These are phyloP conservation scores for Eutypa lata DNA, from an alignment of 2,329 filamentous ascomycete genomes.

Conservation along the genomic window DNA sequence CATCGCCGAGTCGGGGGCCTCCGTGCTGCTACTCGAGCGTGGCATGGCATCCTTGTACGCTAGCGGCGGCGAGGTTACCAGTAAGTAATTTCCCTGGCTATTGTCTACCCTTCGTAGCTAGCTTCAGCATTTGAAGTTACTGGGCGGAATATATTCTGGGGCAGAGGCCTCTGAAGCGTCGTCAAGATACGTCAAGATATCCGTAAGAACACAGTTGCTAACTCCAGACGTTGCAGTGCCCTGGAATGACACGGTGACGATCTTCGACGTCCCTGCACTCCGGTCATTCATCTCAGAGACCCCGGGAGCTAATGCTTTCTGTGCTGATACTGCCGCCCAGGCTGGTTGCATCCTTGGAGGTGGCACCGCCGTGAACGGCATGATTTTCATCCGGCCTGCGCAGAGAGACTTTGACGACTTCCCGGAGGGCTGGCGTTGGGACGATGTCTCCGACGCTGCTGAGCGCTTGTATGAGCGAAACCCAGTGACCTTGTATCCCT, in stretches of 20 bases:
- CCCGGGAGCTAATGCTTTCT: constrained; percentile 25
- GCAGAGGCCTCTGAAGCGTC: too few relatives aligned
- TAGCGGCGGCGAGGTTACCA: constrained; percentile 25
- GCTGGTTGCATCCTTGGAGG: constrained; percentile 37
- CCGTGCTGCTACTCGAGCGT: constrained; percentile 36
- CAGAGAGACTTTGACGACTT: constrained; percentile 29
- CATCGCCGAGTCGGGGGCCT: constrained; percentile 33
- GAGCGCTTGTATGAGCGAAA: constrained; percentile 24
- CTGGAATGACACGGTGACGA: constrained; percentile 31
- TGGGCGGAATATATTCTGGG: too few relatives aligned
- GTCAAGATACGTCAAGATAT: too few relatives aligned
- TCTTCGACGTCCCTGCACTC: constrained; percentile 28
- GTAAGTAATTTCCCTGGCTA: too few relatives aligned
- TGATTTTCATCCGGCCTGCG: constrained; percentile 30
- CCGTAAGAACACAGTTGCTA: too few relatives aligned
- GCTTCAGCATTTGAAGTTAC: too few relatives aligned
- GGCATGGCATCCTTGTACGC: constrained; percentile 31
- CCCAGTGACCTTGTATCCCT: constrained; percentile 23
- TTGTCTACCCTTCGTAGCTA: too few relatives aligned
- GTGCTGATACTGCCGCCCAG: constrained; percentile 31
- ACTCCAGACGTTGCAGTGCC: too few relatives aligned
- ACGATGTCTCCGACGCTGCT: constrained; percentile 22
- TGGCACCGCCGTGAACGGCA: constrained; percentile 30
- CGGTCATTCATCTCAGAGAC: constrained; percentile 20
- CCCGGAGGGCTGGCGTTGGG: constrained; percentile 27